Evolutionary conservation across 2,329 filamentous ascomycete species (phyloP).

Genomic region (Aaosphaeria pasadenensis): DNA sequence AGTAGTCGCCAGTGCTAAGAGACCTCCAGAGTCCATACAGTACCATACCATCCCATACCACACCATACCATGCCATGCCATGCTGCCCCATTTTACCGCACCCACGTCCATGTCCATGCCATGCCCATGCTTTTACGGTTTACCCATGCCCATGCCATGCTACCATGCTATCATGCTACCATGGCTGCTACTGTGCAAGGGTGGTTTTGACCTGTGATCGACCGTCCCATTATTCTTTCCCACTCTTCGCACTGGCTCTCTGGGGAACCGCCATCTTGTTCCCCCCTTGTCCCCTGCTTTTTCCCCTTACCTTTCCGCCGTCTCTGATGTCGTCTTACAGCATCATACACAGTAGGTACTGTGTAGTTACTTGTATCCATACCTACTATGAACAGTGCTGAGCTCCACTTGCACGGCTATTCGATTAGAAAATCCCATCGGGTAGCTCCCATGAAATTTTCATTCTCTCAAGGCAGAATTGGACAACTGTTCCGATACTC

Average conservation of each 20-base stretch:
- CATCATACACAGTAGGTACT: not conserved
- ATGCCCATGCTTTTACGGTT: not conserved
- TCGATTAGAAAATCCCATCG: not conserved
- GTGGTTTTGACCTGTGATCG: conserved; percentile 7
- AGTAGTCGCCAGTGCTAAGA: no score
- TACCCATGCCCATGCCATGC: not conserved
- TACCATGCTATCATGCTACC: not conserved
- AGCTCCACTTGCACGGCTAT: not conserved
- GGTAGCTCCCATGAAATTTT: not conserved
- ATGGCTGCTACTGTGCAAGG: no score
- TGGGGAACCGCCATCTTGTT: conserved; percentile 7
- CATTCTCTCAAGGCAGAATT: not conserved
- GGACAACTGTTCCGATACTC: not conserved
- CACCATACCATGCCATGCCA: not conserved
- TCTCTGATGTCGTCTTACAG: conserved; percentile 27
- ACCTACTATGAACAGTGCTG: not conserved
- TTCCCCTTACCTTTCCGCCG: conserved; percentile 1
- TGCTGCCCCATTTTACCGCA: not conserved
- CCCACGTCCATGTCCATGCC: not conserved
- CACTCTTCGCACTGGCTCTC: conserved; percentile 1
- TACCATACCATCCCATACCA: not conserved
- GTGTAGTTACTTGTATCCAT: no score
- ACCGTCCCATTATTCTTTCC: conserved; percentile 7
- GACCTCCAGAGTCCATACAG: no score
- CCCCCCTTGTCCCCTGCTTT: conserved; percentile 5